Base-by-base conservation (phyloP, 2,329 filamentous ascomycete genomes). In the Fusarium nematophilum region DNA sequence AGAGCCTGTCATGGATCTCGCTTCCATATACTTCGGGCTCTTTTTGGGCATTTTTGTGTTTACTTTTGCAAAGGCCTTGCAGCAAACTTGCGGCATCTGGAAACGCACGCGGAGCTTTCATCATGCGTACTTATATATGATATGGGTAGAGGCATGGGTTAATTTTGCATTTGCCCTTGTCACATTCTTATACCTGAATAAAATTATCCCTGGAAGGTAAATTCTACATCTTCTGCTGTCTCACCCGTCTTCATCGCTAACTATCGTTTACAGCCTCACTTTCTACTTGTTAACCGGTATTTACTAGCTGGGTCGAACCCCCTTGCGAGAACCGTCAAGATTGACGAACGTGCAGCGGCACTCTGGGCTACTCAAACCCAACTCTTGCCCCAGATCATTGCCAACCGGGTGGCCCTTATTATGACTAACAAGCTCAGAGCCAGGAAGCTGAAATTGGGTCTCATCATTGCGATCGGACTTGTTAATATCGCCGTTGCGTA, bases 301-400 rank as follows among this genome's bases (percentile, higher is more conserved):
- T n/a, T n/a, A n/a, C n/a, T n/a, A n/a, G n/a, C n/a, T n/a, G n/a
- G n/a, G n/a, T n/a, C n/a, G n/a, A n/a, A n/a, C n/a, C n/a, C n/a
- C n/a, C n/a, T n/a, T n/a, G n/a, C n/a, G n/a, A n/a, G n/a, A n/a
- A n/a, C n/a, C n/a, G n/a, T n/a, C n/a, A n/a, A n/a, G n/a, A n/a
- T n/a, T n/a, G n/a, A n/a, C n/a, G n/a, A n/a, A n/a, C n/a, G n/a
- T n/a, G n/a, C 49, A 8, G 57, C 55, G 5, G 21, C 37, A 10
- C 21, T 64, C 26, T 65, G 62, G 62, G 53, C 60, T 1, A 52
- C 71, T 10, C 68, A 74, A 37, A 77, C 77, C 6, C 77, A 79
- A 31, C 67, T 79, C 0, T 65, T 79, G 4, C 75, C 78, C 47
- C 78, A 80, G 52, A 79, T 80, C 40, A 79, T 80, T 48, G 75